Evolutionary conservation across 352 stramenopile species (phyloP).

Genomic region (Phytophthora sojae): DNA sequence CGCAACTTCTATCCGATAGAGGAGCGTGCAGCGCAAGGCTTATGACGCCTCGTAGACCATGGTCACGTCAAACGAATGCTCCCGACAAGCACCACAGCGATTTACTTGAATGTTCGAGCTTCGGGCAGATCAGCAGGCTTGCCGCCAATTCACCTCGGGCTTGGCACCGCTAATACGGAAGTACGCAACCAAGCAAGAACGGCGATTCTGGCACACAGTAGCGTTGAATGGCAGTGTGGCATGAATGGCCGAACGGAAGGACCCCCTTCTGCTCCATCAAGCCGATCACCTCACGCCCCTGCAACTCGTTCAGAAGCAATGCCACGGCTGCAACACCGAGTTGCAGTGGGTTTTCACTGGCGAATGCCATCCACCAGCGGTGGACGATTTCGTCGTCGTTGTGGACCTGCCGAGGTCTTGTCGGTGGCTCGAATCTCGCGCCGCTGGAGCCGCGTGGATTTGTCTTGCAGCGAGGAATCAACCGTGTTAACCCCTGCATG

Average conservation of each 20-base stretch:
- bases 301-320: constrained; percentile 5
- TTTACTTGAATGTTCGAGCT: too few relatives aligned
- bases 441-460: constrained; percentile 20
- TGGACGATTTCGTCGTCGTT: not conserved
- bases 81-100: too few relatives aligned
- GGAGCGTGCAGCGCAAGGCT: too few relatives aligned
- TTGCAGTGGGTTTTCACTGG: not conserved
- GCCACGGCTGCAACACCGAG: not conserved
- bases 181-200: too few relatives aligned
- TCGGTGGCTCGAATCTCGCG: not conserved
- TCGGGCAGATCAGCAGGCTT: too few relatives aligned
- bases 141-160: too few relatives aligned
- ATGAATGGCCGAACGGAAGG: not conserved
- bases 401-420: not conserved
- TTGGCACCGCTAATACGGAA: too few relatives aligned
- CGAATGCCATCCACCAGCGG: constrained; percentile 18
- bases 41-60: too few relatives aligned
- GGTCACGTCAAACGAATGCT: too few relatives aligned
- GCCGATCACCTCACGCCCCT: constrained; percentile 2
- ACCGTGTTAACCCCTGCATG: constrained; percentile 11
- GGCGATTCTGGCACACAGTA: too few relatives aligned
- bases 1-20: too few relatives aligned
- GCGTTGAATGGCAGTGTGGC: too few relatives aligned
- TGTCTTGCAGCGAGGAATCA: constrained; percentile 32
- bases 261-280: not conserved